Evolutionary conservation across 1,139 yeast species (phyloP), one percentile per base, ranked within the genome.

Genomic region (Geotrichum candidum): DNA sequence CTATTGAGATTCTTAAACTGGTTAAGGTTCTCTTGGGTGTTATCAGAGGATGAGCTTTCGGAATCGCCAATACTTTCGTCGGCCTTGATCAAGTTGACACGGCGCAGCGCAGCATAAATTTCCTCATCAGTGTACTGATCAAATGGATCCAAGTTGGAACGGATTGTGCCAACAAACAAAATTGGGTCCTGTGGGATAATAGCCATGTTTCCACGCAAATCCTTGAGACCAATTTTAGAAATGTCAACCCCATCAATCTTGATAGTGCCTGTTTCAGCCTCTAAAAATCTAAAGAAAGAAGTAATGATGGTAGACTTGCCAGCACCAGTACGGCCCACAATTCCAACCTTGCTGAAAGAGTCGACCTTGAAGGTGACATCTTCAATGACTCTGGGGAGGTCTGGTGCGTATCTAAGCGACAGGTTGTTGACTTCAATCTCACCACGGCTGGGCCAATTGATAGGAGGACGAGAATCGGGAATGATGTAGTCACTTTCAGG

Each of bases 291-390:
- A 80, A 94, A 94, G 69, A 94, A 83, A 2, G 98, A 97, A 4
- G 97, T 90, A 66, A 94, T 92, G 65, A 94, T 91, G 0, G 99
- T 92, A 0, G 97, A 91, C 74, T 94, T 94, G 69, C 99, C 99
- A 48, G 99, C 99, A 74, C 99, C 99, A 0, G 99, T 94, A 74
- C 99, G 86, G 52, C 98, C 99, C 66, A 92, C 97, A 72, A 94
- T 87, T 71, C 98, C 99, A 68, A 94, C 84, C 74, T 94, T 94
- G 70, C 85, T 81, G 67, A 84, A 85, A n/a, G 96, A 84, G 56
- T 85, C 70, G 38, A 95, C 96, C 57, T 84, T 82, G 76, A 94
- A 94, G 0, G 92, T 76, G 29, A 91, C 96, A 69, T 88, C 84
- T 71, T 90, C 90, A 70, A 95, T 92, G 50, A 94, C 99, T 69